phyloP scores from a whole-genome alignment of 202 grass and related monocot genomes.

The Digitaria exilis region DNA sequence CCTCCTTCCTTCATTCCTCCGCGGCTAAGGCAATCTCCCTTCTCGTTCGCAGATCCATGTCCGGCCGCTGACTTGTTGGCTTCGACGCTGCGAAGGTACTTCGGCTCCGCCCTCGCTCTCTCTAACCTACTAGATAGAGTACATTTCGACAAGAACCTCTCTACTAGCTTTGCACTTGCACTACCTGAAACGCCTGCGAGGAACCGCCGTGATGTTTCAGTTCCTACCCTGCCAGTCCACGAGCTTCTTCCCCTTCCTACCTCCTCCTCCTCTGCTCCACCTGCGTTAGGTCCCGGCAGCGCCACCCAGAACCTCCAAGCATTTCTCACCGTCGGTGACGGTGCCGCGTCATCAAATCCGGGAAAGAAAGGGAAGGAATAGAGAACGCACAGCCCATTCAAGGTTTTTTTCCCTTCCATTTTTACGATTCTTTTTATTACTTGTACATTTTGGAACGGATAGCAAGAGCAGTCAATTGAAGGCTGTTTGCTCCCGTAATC shows the following conservation, averaged over 20 bases:
- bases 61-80: not conserved
- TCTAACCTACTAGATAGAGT: not conserved
- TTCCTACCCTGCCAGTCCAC: not conserved
- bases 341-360: not conserved
- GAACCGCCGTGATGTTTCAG: not conserved
- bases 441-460: not conserved
- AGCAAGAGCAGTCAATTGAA: not conserved
- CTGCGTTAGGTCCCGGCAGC: no score
- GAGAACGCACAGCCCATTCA: not conserved
- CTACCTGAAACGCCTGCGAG: not conserved
- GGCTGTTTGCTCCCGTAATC: not conserved
- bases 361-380: not conserved
- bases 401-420: no score
- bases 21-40: not conserved
- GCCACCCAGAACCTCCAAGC: not conserved
- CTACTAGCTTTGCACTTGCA: not conserved
- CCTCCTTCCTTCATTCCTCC: not conserved
- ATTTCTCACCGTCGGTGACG: not conserved
- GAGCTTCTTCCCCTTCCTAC: not conserved
- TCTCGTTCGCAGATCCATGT: slow-evolving; percentile 31
- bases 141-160: not conserved
- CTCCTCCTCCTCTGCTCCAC: no score
- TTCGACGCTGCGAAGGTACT: slow-evolving; percentile 34
- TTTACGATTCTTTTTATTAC: no score
- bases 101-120: not conserved